phyloP scores from a whole-genome alignment of 257 asterid species.

The Linaria vulgaris region DNA sequence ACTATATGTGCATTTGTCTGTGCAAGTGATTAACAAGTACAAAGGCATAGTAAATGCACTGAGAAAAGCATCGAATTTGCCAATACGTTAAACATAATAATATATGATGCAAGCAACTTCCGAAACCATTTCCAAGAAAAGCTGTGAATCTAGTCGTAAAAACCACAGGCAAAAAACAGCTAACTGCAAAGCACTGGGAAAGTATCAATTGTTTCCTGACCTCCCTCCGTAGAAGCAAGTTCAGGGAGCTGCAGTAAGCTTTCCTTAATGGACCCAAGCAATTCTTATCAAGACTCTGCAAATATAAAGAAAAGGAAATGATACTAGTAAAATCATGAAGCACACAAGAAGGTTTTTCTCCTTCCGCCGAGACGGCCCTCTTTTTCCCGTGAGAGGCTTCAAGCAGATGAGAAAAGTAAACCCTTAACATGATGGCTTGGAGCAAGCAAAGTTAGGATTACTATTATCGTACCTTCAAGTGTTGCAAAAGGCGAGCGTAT shows the following conservation, averaged over 20 bases:
- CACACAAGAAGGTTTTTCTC: constrained; percentile 18
- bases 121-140: background rate
- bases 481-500: constrained; percentile 98
- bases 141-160: background rate
- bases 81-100: too few relatives aligned
- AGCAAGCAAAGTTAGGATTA: too few relatives aligned
- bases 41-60: background rate
- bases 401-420: constrained; percentile 18
- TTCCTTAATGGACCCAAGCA: constrained; percentile 83
- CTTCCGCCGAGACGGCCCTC: too few relatives aligned
- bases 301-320: background rate
- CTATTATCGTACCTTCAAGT: constrained; percentile 66
- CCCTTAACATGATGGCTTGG: constrained; percentile 11
- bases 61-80: background rate
- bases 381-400: too few relatives aligned
- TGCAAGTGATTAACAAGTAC: background rate
- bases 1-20: too few relatives aligned
- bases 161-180: constrained; percentile 23
- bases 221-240: constrained; percentile 91
- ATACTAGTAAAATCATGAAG: constrained; percentile 26
- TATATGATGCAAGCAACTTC: background rate
- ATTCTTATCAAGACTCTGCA: constrained; percentile 86
- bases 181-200: background rate
- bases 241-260: constrained; percentile 96
- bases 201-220: constrained; percentile 40